Conservation (phyloP, 345 rosid genomes). For the Citrus cavaleriei region DNA sequence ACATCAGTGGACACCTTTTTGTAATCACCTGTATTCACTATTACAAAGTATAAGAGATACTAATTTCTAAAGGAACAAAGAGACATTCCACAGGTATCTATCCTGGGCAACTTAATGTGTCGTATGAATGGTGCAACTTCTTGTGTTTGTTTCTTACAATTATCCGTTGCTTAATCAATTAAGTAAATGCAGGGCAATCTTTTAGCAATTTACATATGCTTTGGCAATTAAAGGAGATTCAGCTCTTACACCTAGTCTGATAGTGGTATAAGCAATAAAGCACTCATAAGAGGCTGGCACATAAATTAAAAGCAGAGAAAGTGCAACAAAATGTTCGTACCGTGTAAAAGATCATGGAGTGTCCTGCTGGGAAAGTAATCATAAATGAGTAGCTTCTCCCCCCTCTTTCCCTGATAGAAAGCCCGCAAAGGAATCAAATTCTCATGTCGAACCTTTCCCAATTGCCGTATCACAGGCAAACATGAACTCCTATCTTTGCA, state of each 20-base stretch:
- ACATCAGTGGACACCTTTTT: not conserved
- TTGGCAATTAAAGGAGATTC: not conserved
- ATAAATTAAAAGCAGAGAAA: conserved; percentile 4
- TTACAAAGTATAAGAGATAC: not conserved
- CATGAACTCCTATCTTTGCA: conserved; percentile 80
- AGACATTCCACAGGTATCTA: not conserved
- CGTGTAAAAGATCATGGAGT: conserved; percentile 84
- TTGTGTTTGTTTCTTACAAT: not conserved
- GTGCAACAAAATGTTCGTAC: conserved; percentile 31
- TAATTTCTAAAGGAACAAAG: not conserved
- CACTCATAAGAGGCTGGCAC: not conserved
- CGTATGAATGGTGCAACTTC: not conserved
- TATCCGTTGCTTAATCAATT: not conserved
- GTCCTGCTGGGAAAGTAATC: conserved; percentile 83
- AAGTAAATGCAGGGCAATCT: not conserved
- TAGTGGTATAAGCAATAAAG: not conserved
- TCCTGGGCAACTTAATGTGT: not conserved
- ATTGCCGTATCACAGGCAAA: conserved; percentile 68
- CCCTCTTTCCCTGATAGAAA: conserved; percentile 95
- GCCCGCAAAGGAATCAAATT: conserved; percentile 91
- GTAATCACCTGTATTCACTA: no score
- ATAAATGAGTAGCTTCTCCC: conserved; percentile 95
- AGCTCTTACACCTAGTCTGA: not conserved
- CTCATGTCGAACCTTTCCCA: conserved; percentile 84
- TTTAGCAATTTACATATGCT: not conserved